These are phyloP conservation scores for Acanthamoeba royreba DNA, from an alignment of 208 protist genomes.

Conservation along the genomic window DNA sequence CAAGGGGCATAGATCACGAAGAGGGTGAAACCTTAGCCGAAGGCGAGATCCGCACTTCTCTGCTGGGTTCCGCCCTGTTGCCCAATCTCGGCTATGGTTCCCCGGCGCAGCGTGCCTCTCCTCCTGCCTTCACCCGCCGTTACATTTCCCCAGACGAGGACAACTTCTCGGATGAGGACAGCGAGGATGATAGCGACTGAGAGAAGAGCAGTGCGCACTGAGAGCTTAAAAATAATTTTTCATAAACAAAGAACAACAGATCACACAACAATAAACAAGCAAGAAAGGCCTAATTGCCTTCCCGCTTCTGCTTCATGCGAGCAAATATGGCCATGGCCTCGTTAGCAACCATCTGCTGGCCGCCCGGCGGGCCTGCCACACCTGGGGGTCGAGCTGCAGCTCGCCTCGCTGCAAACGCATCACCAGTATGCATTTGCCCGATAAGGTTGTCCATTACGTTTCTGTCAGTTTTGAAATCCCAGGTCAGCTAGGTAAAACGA, in stretches of 20 bases:
- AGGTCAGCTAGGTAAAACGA: not conserved
- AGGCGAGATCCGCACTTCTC: no score
- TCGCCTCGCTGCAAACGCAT: not conserved
- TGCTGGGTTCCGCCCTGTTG: not conserved
- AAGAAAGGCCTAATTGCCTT: no score
- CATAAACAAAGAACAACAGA: no score
- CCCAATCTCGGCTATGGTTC: not conserved
- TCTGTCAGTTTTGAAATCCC: not conserved
- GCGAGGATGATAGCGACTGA: not conserved
- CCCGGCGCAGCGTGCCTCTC: not conserved
- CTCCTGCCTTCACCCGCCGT: not conserved
- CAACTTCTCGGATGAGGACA: constrained; percentile 12
- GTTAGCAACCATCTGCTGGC: constrained; percentile 33
- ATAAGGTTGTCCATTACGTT: constrained; percentile 44
- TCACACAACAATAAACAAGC: no score
- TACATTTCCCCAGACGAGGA: not conserved
- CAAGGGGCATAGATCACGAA: no score
- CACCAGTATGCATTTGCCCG: constrained; percentile 28
- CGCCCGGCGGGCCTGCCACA: not conserved
- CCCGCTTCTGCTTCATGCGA: constrained; percentile 34
- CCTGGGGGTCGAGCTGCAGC: not conserved
- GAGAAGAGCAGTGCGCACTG: no score
- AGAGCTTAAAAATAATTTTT: no score
- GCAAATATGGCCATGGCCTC: constrained; percentile 41
- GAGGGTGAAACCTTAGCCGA: no score